Evolutionary conservation across 495 filamentous ascomycete species (phyloP).

Genomic region (Parathielavia hyrcaniae): DNA sequence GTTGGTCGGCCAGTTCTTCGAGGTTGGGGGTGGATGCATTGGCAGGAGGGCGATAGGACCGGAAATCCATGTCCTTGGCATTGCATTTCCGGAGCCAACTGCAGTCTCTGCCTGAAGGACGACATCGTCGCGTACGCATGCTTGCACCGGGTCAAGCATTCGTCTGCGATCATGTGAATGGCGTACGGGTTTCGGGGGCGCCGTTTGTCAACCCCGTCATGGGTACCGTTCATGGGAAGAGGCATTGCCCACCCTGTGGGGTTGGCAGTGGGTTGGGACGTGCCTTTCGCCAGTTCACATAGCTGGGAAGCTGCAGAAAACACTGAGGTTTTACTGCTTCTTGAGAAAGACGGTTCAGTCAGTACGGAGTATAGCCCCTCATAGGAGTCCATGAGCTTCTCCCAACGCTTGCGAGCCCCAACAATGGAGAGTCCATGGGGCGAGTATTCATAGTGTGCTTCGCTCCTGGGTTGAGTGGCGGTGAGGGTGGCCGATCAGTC

Average conservation of each 20-base stretch:
- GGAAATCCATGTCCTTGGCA: not conserved
- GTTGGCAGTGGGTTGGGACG: not conserved
- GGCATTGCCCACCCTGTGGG: no score
- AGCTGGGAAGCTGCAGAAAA: not conserved
- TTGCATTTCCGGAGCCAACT: conserved; percentile 1
- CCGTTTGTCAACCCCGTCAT: not conserved
- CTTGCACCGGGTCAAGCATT: conserved; percentile 1
- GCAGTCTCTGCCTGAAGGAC: not conserved
- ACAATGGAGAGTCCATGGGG: not conserved
- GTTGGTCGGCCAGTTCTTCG: not conserved
- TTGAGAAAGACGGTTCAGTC: not conserved
- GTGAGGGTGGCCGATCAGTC: not conserved
- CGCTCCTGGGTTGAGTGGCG: not conserved
- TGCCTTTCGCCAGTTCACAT: not conserved
- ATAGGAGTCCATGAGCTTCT: no score
- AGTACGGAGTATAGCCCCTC: no score
- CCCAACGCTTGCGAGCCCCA: not conserved
- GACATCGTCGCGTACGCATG: conserved; percentile 1
- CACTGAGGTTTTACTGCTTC: not conserved
- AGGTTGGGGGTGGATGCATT: not conserved
- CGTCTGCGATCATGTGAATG: conserved; percentile 6
- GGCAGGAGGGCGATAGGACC: not conserved
- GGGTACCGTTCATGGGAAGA: not conserved
- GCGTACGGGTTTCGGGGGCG: not conserved
- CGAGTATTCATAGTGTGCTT: no score